A percentile compares a stretch with the other conserved stretches of the same genome.
Evolutionary conservation across 1,139 yeast genomes (phyloP).

Genomic region (Geotrichum carabidarum): DNA sequence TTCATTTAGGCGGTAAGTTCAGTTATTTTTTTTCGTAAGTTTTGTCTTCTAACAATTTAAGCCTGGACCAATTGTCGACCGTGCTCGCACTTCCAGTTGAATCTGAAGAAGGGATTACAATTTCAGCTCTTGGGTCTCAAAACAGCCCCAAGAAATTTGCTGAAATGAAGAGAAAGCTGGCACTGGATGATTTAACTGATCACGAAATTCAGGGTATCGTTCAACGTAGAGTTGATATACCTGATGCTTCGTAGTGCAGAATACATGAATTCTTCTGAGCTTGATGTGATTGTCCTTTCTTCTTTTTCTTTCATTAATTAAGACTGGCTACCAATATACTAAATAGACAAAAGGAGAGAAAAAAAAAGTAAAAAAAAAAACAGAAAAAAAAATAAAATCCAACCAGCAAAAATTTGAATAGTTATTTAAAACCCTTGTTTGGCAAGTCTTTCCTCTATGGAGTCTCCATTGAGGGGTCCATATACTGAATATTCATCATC

Average conservation of each 20-base stretch:
- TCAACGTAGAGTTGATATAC: conserved; percentile 10
- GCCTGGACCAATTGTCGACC: conserved; percentile 9
- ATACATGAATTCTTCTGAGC: background rate
- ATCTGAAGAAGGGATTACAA: background rate
- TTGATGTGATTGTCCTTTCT: background rate
- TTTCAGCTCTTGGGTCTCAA: background rate
- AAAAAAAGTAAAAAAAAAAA: background rate
- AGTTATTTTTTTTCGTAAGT: background rate
- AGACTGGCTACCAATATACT: background rate
- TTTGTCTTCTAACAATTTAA: background rate
- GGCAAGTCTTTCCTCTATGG: conserved; percentile 11
- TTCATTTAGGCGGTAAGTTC: conserved; percentile 20
- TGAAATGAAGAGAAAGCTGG: conserved; percentile 26
- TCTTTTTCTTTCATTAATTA: background rate
- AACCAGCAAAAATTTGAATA: background rate
- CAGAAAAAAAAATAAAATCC: background rate
- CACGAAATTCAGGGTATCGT: conserved; percentile 30
- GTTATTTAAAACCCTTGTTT: conserved; percentile 5
- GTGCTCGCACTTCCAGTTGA: conserved; percentile 9
- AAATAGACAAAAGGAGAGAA: background rate
- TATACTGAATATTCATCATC: conserved; percentile 6
- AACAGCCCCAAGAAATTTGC: background rate
- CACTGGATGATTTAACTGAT: conserved; percentile 30
- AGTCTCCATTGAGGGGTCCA: conserved; percentile 15
- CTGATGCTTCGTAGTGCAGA: background rate